These are phyloP conservation scores for Fistulifera pelliculosa DNA, from an alignment of 108 stramenopile species.

Conservation along the genomic window DNA sequence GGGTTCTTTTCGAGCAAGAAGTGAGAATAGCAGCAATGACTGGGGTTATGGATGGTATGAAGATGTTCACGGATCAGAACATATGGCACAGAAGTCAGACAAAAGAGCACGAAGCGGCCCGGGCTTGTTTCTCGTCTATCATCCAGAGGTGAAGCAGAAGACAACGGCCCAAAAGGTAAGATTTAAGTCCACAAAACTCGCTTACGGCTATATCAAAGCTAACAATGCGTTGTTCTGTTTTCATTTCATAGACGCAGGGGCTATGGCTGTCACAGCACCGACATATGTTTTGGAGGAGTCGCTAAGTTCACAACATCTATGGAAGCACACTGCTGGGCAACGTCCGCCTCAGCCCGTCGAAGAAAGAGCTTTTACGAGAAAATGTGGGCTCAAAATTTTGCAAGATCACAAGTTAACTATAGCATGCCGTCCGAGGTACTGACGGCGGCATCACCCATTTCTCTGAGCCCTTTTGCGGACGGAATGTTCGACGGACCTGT, in stretches of 20 bases:
- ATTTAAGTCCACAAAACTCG: not conserved
- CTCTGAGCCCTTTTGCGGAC: conserved; percentile 65
- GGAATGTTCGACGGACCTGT: conserved; percentile 32
- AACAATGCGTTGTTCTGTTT: conserved; percentile 3
- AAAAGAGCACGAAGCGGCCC: not conserved
- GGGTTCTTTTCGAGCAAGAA: too few relatives aligned
- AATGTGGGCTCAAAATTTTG: conserved; percentile 91
- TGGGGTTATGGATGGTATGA: conserved; percentile 73
- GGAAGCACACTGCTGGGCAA: conserved; percentile 86
- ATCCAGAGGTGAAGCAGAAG: not conserved
- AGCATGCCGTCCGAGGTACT: conserved; percentile 63
- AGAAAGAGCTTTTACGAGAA: conserved; percentile 87
- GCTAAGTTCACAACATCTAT: conserved; percentile 68
- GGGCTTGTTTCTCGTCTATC: not conserved
- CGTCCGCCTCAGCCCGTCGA: conserved; percentile 90
- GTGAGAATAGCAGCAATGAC: conserved; percentile 27
- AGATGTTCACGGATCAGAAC: conserved; percentile 43
- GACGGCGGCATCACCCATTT: conserved; percentile 72
- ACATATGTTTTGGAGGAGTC: conserved; percentile 89
- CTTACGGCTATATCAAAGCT: not conserved
- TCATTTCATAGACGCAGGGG: conserved; percentile 28
- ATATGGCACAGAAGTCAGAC: not conserved
- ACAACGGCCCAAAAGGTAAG: not conserved
- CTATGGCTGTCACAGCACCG: conserved; percentile 82
- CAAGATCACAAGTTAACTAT: conserved; percentile 72